Conservation (phyloP, 1,139 yeast genomes). For the Protomyces pachydermus region DNA sequence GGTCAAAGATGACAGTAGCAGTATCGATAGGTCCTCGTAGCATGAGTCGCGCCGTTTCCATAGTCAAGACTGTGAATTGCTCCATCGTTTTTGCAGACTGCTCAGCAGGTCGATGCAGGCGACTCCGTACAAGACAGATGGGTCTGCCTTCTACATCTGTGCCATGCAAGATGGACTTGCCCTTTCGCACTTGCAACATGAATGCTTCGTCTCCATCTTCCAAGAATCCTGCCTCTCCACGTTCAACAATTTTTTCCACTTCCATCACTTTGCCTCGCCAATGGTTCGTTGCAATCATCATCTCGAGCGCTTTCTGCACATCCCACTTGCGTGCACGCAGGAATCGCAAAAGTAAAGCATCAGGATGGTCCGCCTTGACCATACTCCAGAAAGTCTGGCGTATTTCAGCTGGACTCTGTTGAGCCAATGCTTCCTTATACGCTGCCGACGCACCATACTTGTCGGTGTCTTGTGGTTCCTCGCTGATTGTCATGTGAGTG, state of each 20-base stretch:
- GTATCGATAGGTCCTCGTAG: conserved; percentile 63
- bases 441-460: conserved; percentile 33
- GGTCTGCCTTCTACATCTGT: conserved; percentile 62
- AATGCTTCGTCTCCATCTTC: conserved; percentile 46
- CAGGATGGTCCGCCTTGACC: conserved; percentile 58
- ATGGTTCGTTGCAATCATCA: conserved; percentile 60
- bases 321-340: conserved; percentile 73
- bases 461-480: conserved; percentile 32
- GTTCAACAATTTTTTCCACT: conserved; percentile 54
- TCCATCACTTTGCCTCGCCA: conserved; percentile 60
- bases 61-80: conserved; percentile 57
- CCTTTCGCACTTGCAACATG: conserved; percentile 41
- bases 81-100: conserved; percentile 66
- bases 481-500: conserved; percentile 8
- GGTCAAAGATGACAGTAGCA: conserved; percentile 59
- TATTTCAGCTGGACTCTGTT: conserved; percentile 35
- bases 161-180: conserved; percentile 65
- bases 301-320: conserved; percentile 54
- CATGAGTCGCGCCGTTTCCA: conserved; percentile 65
- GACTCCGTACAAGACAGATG: conserved; percentile 65
- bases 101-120: conserved; percentile 63
- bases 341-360: conserved; percentile 60
- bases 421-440: conserved; percentile 34
- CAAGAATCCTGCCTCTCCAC: conserved; percentile 54
- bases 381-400: conserved; percentile 48